Percentiles rank a stretch among this genome's conserved stretches.
Conservation (phyloP, 257 asterid species). For the Solanum dulcamara region DNA sequence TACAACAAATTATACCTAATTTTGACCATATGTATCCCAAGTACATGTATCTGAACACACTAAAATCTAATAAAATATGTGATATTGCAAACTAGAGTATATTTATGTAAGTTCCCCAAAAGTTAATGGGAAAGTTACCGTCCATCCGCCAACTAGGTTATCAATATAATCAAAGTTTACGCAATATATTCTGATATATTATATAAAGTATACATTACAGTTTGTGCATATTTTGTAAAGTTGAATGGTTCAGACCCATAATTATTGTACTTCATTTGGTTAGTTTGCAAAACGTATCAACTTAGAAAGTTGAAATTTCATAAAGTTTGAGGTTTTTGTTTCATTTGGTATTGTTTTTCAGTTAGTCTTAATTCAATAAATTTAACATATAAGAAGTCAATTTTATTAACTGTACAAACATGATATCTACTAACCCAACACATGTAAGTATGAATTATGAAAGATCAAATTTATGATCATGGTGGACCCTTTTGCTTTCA, state of each 20-base stretch:
- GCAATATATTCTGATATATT: too few species aligned
- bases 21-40: too few species aligned
- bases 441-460: not conserved
- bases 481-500: not conserved
- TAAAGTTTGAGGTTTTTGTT: not conserved
- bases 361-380: not conserved
- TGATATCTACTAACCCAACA: not conserved
- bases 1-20: too few species aligned
- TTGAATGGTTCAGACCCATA: not conserved
- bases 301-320: not conserved
- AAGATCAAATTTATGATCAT: not conserved
- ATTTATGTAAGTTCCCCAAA: too few species aligned
- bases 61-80: too few species aligned
- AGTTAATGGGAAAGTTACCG: too few species aligned
- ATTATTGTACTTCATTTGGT: not conserved
- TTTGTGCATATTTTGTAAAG: not conserved
- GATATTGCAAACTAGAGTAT: too few species aligned
- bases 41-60: too few species aligned
- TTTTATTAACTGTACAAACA: not conserved
- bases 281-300: not conserved
- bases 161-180: not conserved
- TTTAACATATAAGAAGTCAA: not conserved
- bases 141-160: not conserved
- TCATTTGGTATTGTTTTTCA: not conserved
- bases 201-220: too few species aligned